Evolutionary conservation across 192 early-diverging fungal genomes (phyloP), one percentile per base, ranked within the genome.

Genomic region (Tieghemiomyces parasiticus): DNA sequence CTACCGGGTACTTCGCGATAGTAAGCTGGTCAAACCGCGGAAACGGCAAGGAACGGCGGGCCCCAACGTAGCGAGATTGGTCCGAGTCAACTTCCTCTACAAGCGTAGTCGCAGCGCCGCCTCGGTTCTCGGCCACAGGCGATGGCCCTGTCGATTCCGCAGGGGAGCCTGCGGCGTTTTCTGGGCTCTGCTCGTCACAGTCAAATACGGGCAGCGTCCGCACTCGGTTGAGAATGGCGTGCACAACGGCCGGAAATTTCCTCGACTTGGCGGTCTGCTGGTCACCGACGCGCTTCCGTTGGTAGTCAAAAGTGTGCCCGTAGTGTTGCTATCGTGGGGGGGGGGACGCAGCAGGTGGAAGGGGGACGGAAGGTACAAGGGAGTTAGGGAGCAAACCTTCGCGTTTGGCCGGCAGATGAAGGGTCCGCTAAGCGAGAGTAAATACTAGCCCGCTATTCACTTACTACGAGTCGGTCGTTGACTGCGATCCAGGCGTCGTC

Each of bases 1-100:
- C 76, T 13, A 74, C 63, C 47, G 64, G 58, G 63, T 80, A 80
- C 35, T 76, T 63, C 63, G 78, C 72, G 58, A 78, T 64, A 9
- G 78, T 80, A 20, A 80, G 68, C 61, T 78, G 76, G 63, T 80
- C 64, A 0, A 71, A 69, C n/a, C 56, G 33, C 25, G 32, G 32
- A 30, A 9, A 28, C 16, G 13, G 24, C 2, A 52, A 8, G 12
- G 50, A 25, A 16, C 12, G 6, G 14, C 30, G 50, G 14, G 26
- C 14, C 0, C 50, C 50, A 3, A 16, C 16, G 30, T 52, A 28
- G n/a, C n/a, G n/a, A n/a, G n/a, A n/a, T n/a, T n/a, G n/a, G n/a
- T n/a, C n/a, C n/a, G n/a, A n/a, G n/a, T n/a, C n/a, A n/a, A n/a
- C n/a, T n/a, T n/a, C n/a, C n/a, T n/a, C n/a, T n/a, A n/a, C n/a